Evolutionary conservation across 805 yeast species (phyloP).

Genomic region (Metschnikowia kunwiensis): DNA sequence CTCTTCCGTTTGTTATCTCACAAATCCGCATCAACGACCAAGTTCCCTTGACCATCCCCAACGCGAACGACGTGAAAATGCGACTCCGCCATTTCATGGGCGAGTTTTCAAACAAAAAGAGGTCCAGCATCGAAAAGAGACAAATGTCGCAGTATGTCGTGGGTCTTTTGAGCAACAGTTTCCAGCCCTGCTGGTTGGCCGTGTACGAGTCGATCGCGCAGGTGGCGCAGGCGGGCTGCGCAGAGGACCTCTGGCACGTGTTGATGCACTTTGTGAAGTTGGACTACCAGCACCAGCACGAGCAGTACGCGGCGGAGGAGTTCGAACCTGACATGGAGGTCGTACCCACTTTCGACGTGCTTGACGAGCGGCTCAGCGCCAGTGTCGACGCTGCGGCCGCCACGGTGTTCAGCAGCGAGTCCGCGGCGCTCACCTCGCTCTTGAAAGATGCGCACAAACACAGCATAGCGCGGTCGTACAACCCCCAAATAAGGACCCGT

Average conservation of each 20-base stretch:
- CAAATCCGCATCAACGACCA: conserved; percentile 56
- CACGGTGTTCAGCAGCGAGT: conserved; percentile 29
- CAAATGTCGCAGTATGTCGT: conserved; percentile 23
- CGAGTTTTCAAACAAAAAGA: conserved; percentile 26
- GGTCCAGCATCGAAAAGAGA: conserved; percentile 2
- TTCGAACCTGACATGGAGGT: conserved; percentile 1
- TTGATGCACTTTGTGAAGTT: conserved; percentile 34
- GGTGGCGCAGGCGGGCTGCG: conserved; percentile 31
- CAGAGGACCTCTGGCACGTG: conserved; percentile 54
- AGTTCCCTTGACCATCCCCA: conserved; percentile 63
- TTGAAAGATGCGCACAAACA: conserved; percentile 31
- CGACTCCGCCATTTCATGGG: conserved; percentile 60
- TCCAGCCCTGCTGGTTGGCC: conserved; percentile 85
- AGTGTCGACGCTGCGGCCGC: conserved; percentile 31
- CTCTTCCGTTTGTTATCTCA: conserved; percentile 41
- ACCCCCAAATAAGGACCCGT: conserved; percentile 48
- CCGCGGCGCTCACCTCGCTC: conserved; percentile 33
- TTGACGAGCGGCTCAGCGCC: conserved; percentile 43
- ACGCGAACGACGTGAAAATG: conserved; percentile 70
- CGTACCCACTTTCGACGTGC: conserved; percentile 39
- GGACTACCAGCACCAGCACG: conserved; percentile 21
- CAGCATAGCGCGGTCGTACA: conserved; percentile 25
- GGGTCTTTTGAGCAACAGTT: conserved; percentile 71
- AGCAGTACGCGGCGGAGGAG: conserved; percentile 12
- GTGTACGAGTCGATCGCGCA: conserved; percentile 58